phyloP scores from a whole-genome alignment of 2,329 filamentous ascomycete genomes.

The Raffaelea deltoideospora region DNA sequence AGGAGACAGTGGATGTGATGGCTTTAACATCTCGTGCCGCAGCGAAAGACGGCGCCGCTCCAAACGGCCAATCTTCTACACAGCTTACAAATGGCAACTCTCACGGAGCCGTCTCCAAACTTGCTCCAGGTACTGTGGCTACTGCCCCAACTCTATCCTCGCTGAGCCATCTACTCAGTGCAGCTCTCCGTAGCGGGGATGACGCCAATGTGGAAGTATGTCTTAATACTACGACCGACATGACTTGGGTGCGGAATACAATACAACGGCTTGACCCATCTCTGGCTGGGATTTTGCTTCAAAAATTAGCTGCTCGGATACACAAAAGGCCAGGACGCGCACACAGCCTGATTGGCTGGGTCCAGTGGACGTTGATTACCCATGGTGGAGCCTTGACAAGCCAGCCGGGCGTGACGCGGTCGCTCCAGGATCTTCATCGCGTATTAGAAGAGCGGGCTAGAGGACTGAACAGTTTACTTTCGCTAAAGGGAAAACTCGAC shows the following conservation, averaged over 20 bases:
- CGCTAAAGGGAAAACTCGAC: slow-evolving; percentile 89
- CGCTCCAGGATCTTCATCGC: slow-evolving; percentile 64
- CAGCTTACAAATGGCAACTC: too few relatives aligned
- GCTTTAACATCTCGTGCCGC: too few relatives aligned
- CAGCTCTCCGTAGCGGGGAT: slow-evolving; percentile 88
- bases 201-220: slow-evolving; percentile 80
- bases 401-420: slow-evolving; percentile 68
- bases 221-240: slow-evolving; percentile 63
- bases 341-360: slow-evolving; percentile 83
- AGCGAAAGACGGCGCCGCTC: too few relatives aligned
- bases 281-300: slow-evolving; percentile 63
- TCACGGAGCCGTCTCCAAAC: too few relatives aligned
- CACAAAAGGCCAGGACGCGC: slow-evolving; percentile 79
- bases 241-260: slow-evolving; percentile 66
- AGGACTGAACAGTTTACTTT: slow-evolving; percentile 66
- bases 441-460: slow-evolving; percentile 78
- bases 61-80: too few relatives aligned
- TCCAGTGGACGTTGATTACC: slow-evolving; percentile 84
- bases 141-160: slow-evolving; percentile 27
- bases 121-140: too few relatives aligned
- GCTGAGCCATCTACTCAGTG: slow-evolving; percentile 80
- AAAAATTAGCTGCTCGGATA: slow-evolving; percentile 73
- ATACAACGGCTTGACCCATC: slow-evolving; percentile 81
- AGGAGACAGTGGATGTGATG: slow-evolving; percentile 63
- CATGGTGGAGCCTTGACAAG: slow-evolving; percentile 83